phyloP scores from a whole-genome alignment of 352 stramenopile species.

The Phytophthora pseudosyringae region DNA sequence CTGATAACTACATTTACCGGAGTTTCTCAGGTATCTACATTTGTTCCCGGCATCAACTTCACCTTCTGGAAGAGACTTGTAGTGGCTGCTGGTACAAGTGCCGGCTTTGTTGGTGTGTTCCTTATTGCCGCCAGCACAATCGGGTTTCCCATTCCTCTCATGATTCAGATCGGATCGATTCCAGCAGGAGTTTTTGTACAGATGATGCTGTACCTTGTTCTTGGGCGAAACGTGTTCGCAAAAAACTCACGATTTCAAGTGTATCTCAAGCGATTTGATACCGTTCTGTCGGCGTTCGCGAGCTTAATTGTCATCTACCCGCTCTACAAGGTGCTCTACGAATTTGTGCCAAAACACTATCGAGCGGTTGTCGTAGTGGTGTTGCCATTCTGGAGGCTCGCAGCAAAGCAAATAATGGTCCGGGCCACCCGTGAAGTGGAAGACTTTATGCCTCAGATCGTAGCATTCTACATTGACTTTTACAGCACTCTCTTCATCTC shows the following conservation, averaged over 20 bases:
- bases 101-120: background rate
- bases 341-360: background rate
- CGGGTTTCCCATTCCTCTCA: background rate
- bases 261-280: background rate
- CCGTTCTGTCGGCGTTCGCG: background rate
- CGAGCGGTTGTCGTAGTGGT: slow-evolving; percentile 1
- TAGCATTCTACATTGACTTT: slow-evolving; percentile 22
- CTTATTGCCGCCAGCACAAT: background rate
- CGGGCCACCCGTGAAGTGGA: background rate
- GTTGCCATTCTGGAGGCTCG: slow-evolving; percentile 11
- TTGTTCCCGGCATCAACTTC: background rate
- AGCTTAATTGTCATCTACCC: slow-evolving; percentile 12
- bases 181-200: no score
- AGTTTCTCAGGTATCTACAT: background rate
- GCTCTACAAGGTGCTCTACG: slow-evolving; percentile 3
- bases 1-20: background rate
- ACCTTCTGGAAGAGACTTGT: no score
- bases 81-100: no score
- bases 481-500: slow-evolving; percentile 25
- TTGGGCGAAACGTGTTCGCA: background rate
- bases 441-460: slow-evolving; percentile 13
- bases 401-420: slow-evolving; percentile 1
- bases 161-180: no score
- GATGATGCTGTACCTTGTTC: no score
- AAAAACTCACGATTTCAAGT: no score